Base-by-base conservation (phyloP, 2,329 filamentous ascomycete genomes). In the Aspergillus ochraceoroseus region DNA sequence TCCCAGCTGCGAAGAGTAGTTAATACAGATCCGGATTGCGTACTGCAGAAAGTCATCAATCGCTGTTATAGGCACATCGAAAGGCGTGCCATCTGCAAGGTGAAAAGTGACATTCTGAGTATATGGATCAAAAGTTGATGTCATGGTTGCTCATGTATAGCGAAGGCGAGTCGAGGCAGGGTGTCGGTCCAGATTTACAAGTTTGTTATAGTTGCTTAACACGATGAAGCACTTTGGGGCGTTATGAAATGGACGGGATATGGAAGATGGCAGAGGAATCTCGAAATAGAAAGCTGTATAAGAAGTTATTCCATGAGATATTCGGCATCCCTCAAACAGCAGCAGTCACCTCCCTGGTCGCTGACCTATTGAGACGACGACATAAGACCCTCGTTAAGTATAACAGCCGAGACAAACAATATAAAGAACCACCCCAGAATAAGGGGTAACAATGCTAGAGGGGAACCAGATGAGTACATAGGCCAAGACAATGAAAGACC, bases 1-100 rank as follows among this genome's bases (percentile, higher is more conserved):
- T 19, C 86, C 86, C 36, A 88, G 71, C 59, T 90, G 85, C 12
- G 75, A 66, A 37, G 77, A 81, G 58, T 82, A 86, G 64, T 80
- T 82, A 69, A 85, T 79, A 57, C 64, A 70, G 23, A 72, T 57
- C 6, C 65, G 64, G 42, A 70, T 61, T 44, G 68, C 69, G 56
- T 75, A 74, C 43, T 66, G 59, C 38, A 71, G 61, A 34, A 69
- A 70, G 3, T 47, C 38, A 49, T 78, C 62, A 26, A 82, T 44
- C 2, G 62, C 56, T 6, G 47, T 32, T 43, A 80, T 59, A 29
- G 58, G 51, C 26, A 73, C 54, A 0, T 57, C 49, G 46, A 76
- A 57, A 1, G 62, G 50, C 1, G 58, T 62, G 15, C 71, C 71
- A 56, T 79, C 66, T 3, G 63, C 53, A 17, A 57, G 47, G 25